Base-by-base conservation (phyloP, 495 filamentous ascomycete genomes). In the Cercophora newfieldiana region DNA sequence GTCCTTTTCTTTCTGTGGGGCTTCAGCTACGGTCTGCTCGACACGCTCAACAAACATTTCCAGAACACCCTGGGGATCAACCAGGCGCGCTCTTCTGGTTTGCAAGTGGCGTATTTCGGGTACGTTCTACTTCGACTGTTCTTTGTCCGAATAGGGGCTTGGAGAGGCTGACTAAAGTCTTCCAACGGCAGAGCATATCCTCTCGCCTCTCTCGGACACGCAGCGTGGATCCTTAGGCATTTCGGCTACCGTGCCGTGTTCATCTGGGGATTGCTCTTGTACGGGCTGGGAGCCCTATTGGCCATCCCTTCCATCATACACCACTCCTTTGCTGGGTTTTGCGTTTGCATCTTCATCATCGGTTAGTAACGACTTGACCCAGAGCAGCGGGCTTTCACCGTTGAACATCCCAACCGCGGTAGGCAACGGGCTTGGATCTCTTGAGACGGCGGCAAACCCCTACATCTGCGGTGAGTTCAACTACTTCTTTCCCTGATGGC, bases 1-100 rank as follows among this genome's bases (percentile, higher is more conserved):
- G 80, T 92, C 61, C 80, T 94, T 3, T 94, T 93, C 77, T 94
- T 96, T 76, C 81, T 95, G 7, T 94, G 90, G 91, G 91, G 91
- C 0, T 92, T 94, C 69, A 87, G 89, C 1, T 93, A 94, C 73
- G 90, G 90, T 63, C 84, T 88, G 0, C 81, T 93, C 55, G 91
- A 93, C 65, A 71, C 76, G 37, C 59, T 72, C 57, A 72, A 71
- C 61, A 63, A 75, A 63, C 79, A 81, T 66, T 80, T 81, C 66
- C 76, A 80, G 57, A 69, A 71, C 44, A 73, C 70, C 1, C 72
- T 79, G 28, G 30, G 70, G 30, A 76, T 78, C 65, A 74, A 57
- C 53, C 71, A 72, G 59, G 63, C 71, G 55, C 70, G 71, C 67
- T 74, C 76, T 18, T 68, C 77, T 21, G 74, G 76, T 30, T 71